Evolutionary conservation across 2,329 filamentous ascomycete genomes (phyloP).

Genomic region (Aspergillus tubingensis): DNA sequence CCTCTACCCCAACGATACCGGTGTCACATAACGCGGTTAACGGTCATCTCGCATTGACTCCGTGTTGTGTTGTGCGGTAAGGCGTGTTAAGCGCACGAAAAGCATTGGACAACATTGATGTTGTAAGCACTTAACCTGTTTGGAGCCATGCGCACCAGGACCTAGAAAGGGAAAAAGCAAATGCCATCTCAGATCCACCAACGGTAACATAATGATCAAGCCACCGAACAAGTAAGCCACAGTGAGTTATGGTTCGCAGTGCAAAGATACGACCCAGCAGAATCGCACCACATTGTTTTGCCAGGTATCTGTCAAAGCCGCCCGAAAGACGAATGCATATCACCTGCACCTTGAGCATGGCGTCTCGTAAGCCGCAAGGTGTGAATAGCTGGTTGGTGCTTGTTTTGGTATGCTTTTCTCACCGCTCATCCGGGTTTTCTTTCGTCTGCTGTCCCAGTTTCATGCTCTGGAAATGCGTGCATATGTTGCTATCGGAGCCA

Average conservation of each 20-base stretch:
- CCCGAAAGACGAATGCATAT: background rate
- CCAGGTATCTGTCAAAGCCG: conserved; percentile 13
- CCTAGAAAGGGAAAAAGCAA: background rate
- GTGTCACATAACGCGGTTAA: conserved; percentile 1
- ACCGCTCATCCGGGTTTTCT: conserved; percentile 11
- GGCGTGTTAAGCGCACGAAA: background rate
- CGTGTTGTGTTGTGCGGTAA: background rate
- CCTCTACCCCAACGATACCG: background rate
- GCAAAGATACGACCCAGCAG: background rate
- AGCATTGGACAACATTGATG: background rate
- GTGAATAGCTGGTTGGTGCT: background rate
- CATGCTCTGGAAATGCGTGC: background rate
- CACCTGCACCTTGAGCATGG: conserved; percentile 5
- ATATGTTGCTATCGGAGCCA: background rate
- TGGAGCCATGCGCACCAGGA: background rate
- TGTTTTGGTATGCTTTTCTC: background rate
- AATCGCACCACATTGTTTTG: conserved; percentile 1
- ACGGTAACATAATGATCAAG: background rate
- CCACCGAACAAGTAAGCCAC: background rate
- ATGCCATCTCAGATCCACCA: background rate
- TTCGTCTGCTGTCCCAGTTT: background rate
- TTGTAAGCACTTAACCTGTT: background rate
- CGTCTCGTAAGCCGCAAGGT: conserved; percentile 1
- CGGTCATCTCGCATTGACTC: conserved; percentile 12
- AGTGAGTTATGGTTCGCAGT: background rate